Base-by-base conservation (phyloP, 2,329 filamentous ascomycete genomes). In the Didymella lethalis region DNA sequence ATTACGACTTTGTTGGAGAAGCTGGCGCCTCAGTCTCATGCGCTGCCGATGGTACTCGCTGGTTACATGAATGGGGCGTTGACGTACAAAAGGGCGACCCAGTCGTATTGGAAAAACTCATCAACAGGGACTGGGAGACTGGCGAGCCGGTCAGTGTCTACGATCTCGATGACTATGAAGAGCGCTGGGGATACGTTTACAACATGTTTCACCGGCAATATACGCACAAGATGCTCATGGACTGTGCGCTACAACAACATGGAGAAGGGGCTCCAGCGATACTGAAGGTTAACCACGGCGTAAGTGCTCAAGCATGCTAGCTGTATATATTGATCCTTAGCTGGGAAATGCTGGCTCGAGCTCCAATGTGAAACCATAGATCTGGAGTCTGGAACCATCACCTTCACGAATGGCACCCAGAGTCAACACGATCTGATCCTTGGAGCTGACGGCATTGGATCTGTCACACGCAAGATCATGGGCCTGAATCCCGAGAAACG, bases 201-300 rank as follows among this genome's bases (percentile, higher is more conserved):
- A 86, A 89, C 74, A 89, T 89, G 86, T 90, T 90, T 64, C 88
- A 90, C 66, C 80, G 87, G 0, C 85, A 88, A 66, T 82, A 89
- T 61, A 90, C 90, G 87, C 88, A 90, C 65, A 70, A 78, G 4
- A 89, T 90, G 86, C 74, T 90, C 23, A 87, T 84, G 78, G 85
- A 88, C 25, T 78, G 80, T 50, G 88, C 87, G 0, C 57, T 85
- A 58, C 80, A 82, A 36, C 72, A 79, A 36, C 71, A 79, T 44
- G 86, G 87, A 0, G 76, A 81, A 38, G 87, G 87, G 0, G 72
- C 61, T 1, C 85, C 86, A 0, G 85, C 79, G 0, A 80, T 77
- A 62, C 69, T 89, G 2, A 51, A 81, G 2, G 82, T 88, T 0
- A 87, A 89, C 59, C 82, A 88, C 71, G 78, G 54, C 10, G 66